Percentiles rank a stretch among this genome's conserved stretches.
Evolutionary conservation across 1,139 yeast species (phyloP).

Genomic region (Diutina sp.): DNA sequence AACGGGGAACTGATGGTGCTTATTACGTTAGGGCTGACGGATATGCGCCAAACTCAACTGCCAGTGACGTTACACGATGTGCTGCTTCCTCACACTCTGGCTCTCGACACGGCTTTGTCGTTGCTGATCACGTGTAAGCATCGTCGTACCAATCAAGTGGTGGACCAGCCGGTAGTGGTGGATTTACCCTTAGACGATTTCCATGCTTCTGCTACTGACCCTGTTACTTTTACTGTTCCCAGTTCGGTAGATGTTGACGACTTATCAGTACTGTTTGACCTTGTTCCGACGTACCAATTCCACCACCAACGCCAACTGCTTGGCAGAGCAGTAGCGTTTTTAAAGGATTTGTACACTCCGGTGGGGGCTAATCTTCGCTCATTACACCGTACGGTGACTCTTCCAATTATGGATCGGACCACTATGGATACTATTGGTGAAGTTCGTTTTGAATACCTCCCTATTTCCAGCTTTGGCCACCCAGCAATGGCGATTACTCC

Average conservation of each 20-base stretch:
- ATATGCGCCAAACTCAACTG: slow-evolving; percentile 42
- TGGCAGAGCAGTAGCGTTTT: slow-evolving; percentile 78
- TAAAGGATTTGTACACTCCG: slow-evolving; percentile 49
- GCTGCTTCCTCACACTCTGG: slow-evolving; percentile 61
- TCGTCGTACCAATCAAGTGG: slow-evolving; percentile 24
- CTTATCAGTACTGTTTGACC: slow-evolving; percentile 63
- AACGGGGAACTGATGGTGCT: slow-evolving; percentile 56
- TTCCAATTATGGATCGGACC: slow-evolving; percentile 69
- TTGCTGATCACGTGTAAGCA: slow-evolving; percentile 51
- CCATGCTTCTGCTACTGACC: slow-evolving; percentile 68
- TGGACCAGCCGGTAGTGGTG: slow-evolving; percentile 54
- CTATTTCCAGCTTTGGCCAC: slow-evolving; percentile 66
- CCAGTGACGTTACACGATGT: slow-evolving; percentile 67
- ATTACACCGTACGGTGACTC: slow-evolving; percentile 49
- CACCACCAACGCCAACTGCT: slow-evolving; percentile 33
- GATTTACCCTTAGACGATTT: slow-evolving; percentile 82
- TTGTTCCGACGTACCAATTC: slow-evolving; percentile 78
- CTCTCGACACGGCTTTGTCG: slow-evolving; percentile 78
- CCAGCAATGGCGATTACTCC: slow-evolving; percentile 55
- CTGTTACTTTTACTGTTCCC: slow-evolving; percentile 60
- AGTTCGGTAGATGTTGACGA: slow-evolving; percentile 36
- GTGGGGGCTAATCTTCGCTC: slow-evolving; percentile 66
- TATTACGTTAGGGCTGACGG: slow-evolving; percentile 81
- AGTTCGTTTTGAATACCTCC: slow-evolving; percentile 61
- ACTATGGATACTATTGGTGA: slow-evolving; percentile 69